Evolutionary conservation across 2,329 filamentous ascomycete genomes (phyloP), one percentile per base, ranked within the genome.

Genomic region (Pezicula neosporulosa): DNA sequence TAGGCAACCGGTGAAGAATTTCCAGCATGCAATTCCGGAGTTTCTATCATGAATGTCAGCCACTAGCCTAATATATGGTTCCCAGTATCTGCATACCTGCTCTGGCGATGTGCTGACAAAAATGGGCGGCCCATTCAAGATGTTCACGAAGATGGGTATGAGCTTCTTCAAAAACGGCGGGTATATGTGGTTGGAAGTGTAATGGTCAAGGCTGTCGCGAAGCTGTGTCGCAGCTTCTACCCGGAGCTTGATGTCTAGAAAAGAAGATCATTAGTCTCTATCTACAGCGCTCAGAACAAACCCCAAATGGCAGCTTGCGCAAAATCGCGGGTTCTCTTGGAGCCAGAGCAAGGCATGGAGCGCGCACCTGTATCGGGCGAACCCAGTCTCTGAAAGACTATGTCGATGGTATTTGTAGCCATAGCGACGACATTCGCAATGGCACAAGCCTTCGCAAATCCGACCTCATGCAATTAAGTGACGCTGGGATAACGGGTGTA

Each of bases 11-110:
- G 70, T 97, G 91, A 28, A 99, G 78, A 60, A 97, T 96, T 71
- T 99, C 95, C 60, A 99, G 86, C 45, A 96, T 82, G 68, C 89
- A 95, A 68, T 94, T 94, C 57, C 94, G 90, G 59, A 99, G 77
- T 82, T 91, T 95, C 85, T 90, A 60, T 38, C 42, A 38, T 49
- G 18, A 12, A 15, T 24, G 41, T 50, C 16, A 18, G 60, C 42
- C 18, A 27, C 12, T 13, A n/a, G 16, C 19, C 30, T 16, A 6
- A 42, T 48, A 6, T 19, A 68, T 55, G 67, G 60, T 28, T 10
- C 8, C 28, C 19, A 6, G 47, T n/a, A 6, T 30, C 4, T 48
- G 62, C 80, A 67, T 70, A 91, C 88, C 79, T 97, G 94, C 66
- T 99, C 94, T 48, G 85, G 80, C 2, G 90, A 95, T 63, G 86